These are phyloP conservation scores for Tricholoma terreum DNA, from an alignment of 768 basidiomycete genomes.

Conservation along the genomic window DNA sequence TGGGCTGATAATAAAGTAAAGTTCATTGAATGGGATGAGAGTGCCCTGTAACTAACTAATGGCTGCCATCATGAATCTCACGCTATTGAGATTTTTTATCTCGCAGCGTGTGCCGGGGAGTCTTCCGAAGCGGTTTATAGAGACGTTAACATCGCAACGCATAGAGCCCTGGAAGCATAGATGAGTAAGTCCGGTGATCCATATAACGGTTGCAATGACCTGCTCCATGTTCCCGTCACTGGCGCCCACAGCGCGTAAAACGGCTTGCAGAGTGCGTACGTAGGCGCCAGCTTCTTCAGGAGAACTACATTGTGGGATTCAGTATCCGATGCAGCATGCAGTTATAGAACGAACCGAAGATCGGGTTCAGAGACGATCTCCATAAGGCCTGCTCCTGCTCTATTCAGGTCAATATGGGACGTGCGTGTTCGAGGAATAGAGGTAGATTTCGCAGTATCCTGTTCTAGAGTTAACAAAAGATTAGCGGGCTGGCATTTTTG, in stretches of 20 bases:
- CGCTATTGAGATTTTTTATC: constrained; percentile 94
- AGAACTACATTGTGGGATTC: constrained; percentile 37
- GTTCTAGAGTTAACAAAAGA: constrained; percentile 4
- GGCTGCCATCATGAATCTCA: constrained; percentile 79
- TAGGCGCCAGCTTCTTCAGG: constrained; percentile 91
- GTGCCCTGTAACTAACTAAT: constrained; percentile 54
- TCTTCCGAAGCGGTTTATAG: constrained; percentile 67
- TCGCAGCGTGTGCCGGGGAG: constrained; percentile 84
- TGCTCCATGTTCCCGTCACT: constrained; percentile 98
- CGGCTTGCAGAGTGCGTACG: constrained; percentile 75
- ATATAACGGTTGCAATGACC: constrained; percentile 35
- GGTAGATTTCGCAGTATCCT: constrained; percentile 93
- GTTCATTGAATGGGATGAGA: neutral
- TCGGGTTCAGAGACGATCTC: constrained; percentile 97
- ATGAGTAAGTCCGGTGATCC: neutral
- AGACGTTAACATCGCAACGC: constrained; percentile 94
- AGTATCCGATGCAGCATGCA: neutral
- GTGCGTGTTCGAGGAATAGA: constrained; percentile 47
- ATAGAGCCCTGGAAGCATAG: constrained; percentile 70
- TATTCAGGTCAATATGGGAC: constrained; percentile 80
- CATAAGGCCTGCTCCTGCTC: constrained; percentile 87
- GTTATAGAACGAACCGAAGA: constrained; percentile 49
- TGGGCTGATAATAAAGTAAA: constrained; percentile 46
- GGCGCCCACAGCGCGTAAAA: constrained; percentile 79
- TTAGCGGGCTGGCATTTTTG: neutral